Evolutionary conservation across 2,329 filamentous ascomycete species (phyloP).

Genomic region (Thielaviopsis populi): DNA sequence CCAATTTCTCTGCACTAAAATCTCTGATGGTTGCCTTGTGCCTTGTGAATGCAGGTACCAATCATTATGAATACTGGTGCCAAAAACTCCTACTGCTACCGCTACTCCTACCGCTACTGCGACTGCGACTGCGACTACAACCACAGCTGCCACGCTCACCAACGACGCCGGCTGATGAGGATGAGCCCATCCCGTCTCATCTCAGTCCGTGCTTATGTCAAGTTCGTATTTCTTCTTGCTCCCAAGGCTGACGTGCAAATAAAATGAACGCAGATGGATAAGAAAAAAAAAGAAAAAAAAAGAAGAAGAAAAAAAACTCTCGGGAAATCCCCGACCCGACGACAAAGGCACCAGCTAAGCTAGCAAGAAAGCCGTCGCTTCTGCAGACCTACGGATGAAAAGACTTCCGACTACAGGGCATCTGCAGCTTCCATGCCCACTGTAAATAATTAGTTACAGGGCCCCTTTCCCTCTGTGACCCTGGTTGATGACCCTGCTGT

Average conservation of each 20-base stretch:
- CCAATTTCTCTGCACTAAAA: neutral
- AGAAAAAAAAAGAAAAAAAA: neutral
- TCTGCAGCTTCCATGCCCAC: no score
- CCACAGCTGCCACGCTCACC: neutral
- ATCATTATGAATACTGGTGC: neutral
- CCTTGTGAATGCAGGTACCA: slow-evolving; percentile 5
- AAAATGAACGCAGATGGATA: neutral
- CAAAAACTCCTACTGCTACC: no score
- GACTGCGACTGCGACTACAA: no score
- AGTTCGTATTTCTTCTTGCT: neutral
- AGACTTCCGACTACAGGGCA: no score
- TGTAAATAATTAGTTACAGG: neutral
- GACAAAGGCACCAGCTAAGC: no score
- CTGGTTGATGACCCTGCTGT: no score
- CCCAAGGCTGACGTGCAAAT: neutral
- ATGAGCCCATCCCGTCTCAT: neutral
- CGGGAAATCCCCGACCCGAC: no score
- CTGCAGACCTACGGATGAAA: no score
- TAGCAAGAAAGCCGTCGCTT: no score
- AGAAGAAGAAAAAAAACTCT: no score
- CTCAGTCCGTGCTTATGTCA: neutral
- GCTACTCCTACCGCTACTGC: no score
- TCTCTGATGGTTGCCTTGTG: neutral
- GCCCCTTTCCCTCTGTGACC: neutral
- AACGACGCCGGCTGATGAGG: neutral